Base-by-base conservation (phyloP, 2,329 filamentous ascomycete genomes). In the Cercospora canescens region DNA sequence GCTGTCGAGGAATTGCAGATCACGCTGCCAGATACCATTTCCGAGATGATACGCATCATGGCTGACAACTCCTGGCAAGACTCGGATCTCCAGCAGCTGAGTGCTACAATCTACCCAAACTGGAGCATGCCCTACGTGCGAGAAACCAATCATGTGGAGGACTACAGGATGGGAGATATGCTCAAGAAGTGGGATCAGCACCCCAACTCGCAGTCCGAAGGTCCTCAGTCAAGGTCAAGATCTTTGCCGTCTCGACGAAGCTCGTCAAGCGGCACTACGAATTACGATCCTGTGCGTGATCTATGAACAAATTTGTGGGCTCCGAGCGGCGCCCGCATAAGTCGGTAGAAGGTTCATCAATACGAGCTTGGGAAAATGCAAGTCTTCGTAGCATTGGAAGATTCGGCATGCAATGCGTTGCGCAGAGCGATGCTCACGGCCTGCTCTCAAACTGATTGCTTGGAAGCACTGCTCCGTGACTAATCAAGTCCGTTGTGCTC, bases 61-160 rank as follows among this genome's bases (percentile, higher is more conserved):
- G 52, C 52, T 24, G 54, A 28, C 7, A 58, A 12, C 14, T 41
- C 54, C 11, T 63, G 62, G 62, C 62, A 57, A 50, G 39, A 26
- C 14, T 57, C 62, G 16, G 62, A 63, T 39, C 18, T 59, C 9
- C 34, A 50, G n/a, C 54, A 59, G 16, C 24, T 63, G 9, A 28
- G 41, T 14, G 30, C 54, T 4, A 50, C 39, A 4, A 48, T 32
- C 8, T 63, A 63, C 24, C 62, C 62, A 14, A 63, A 63, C n/a
- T 59, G 62, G 62, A 63, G 62, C 9, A 50, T 63, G 62, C 54
- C 62, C 5, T 39, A 59, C 11, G 54, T 63, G 4, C 26, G 41
- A 8, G 21, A 45, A 11, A 37, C 35, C 7, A 58, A 59, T 26
- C 48, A 34, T 1, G 62, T 59, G 18, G 62, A 63, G 39, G 55